phyloP scores from a whole-genome alignment of 331 rosid genomes.

The Quercus tomentella region DNA sequence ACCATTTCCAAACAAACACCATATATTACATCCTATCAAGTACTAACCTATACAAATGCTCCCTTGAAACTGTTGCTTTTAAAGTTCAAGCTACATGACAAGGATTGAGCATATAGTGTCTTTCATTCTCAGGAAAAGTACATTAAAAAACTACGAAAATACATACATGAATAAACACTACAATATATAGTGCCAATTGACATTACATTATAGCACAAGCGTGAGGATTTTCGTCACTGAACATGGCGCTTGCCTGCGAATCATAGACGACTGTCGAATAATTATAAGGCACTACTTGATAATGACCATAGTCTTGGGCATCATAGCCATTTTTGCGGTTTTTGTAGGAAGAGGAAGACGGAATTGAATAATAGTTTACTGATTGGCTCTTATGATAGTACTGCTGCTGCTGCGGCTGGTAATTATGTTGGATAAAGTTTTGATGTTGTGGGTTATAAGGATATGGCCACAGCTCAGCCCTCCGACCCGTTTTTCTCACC shows the following conservation, averaged over 20 bases:
- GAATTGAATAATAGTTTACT: conserved; percentile 9
- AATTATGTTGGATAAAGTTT: conserved; percentile 26
- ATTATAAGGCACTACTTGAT: conserved; percentile 29
- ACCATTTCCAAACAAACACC: no score
- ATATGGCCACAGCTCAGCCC: conserved; percentile 76
- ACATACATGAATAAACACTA: not conserved
- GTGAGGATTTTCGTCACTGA: conserved; percentile 74
- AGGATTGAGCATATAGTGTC: no score
- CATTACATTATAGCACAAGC: conserved; percentile 65
- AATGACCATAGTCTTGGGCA: conserved; percentile 31
- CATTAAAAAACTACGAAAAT: no score
- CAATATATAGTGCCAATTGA: not conserved
- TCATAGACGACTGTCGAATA: conserved; percentile 32
- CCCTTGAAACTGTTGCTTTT: not conserved
- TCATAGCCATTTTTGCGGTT: conserved; percentile 33
- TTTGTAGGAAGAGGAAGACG: conserved; percentile 38
- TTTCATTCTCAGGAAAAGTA: no score
- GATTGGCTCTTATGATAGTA: not conserved
- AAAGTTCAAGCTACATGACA: no score
- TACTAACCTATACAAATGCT: not conserved
- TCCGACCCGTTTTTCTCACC: conserved; percentile 57
- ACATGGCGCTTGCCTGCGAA: conserved; percentile 32
- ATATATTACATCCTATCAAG: not conserved
- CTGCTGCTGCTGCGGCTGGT: not conserved
- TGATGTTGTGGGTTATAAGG: conserved; percentile 53